Percentiles rank a stretch among this genome's conserved stretches.
phyloP scores from a whole-genome alignment of 2,329 filamentous ascomycete genomes.

The Sclerotiophoma versabilis region DNA sequence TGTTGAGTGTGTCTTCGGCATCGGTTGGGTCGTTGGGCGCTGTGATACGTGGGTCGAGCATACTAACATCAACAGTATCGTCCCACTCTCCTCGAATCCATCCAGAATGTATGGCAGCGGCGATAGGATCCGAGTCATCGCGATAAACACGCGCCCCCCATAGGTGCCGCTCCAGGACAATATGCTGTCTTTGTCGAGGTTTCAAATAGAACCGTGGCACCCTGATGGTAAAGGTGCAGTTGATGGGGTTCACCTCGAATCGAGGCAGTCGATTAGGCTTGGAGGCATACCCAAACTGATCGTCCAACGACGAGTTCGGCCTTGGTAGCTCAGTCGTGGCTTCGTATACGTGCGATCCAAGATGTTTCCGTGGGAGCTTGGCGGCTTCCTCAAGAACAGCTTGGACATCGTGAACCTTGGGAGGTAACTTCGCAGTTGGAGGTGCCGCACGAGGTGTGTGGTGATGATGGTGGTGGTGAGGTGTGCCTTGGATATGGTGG shows the following conservation, averaged over 20 bases:
- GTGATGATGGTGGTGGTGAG: slow-evolving; percentile 43
- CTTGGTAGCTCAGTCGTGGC: slow-evolving; percentile 64
- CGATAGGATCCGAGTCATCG: slow-evolving; percentile 92
- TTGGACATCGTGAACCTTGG: slow-evolving; percentile 62
- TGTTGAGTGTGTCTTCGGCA: slow-evolving; percentile 52
- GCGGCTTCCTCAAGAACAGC: slow-evolving; percentile 75
- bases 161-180: slow-evolving; percentile 78
- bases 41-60: slow-evolving; percentile 66
- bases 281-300: slow-evolving; percentile 65
- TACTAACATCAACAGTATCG: slow-evolving; percentile 73
- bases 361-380: slow-evolving; percentile 75
- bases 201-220: slow-evolving; percentile 81
- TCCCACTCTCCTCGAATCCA: slow-evolving; percentile 91
- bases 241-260: slow-evolving; percentile 75
- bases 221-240: slow-evolving; percentile 89
- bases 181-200: slow-evolving; percentile 75
- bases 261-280: slow-evolving; percentile 76
- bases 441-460: slow-evolving; percentile 38
- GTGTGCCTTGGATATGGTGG: slow-evolving; percentile 49
- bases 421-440: slow-evolving; percentile 64
- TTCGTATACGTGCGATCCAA: slow-evolving; percentile 85
- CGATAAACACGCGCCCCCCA: slow-evolving; percentile 97
- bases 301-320: slow-evolving; percentile 52
- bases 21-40: slow-evolving; percentile 52
- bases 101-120: slow-evolving; percentile 89